These are phyloP conservation scores for Vigna reflexopilosa DNA, from an alignment of 306 rosid genomes.

Conservation along the genomic window DNA sequence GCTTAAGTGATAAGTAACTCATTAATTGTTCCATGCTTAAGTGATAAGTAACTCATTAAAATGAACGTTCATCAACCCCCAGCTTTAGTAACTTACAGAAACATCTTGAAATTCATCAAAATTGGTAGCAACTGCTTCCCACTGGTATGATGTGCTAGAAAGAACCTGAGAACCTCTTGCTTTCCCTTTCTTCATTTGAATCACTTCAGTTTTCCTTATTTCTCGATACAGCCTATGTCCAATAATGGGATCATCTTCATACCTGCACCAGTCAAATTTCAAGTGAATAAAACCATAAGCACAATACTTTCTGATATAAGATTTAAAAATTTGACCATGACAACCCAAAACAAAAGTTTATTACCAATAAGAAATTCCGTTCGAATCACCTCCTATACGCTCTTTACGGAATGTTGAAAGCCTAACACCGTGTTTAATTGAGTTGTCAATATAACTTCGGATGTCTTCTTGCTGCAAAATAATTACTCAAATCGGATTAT, in stretches of 20 bases:
- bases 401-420: slow-evolving; percentile 95
- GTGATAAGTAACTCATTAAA: neutral
- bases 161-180: slow-evolving; percentile 88
- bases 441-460: slow-evolving; percentile 85
- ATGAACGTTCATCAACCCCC: slow-evolving; percentile 33
- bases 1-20: neutral
- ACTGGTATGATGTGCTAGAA: slow-evolving; percentile 76
- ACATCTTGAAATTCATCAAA: slow-evolving; percentile 99
- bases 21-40: neutral
- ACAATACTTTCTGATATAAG: slow-evolving; percentile 25
- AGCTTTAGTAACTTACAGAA: slow-evolving; percentile 74
- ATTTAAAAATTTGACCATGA: slow-evolving; percentile 33
- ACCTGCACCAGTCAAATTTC: slow-evolving; percentile 71
- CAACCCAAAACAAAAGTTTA: slow-evolving; percentile 43
- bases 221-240: slow-evolving; percentile 96
- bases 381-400: slow-evolving; percentile 96
- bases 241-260: slow-evolving; percentile 88
- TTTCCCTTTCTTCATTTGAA: slow-evolving; percentile 77
- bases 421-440: slow-evolving; percentile 84
- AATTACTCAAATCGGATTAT: slow-evolving; percentile 47
- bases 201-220: slow-evolving; percentile 70
- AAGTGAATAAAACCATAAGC: slow-evolving; percentile 42
- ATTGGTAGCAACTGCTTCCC: slow-evolving; percentile 98
- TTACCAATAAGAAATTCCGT: slow-evolving; percentile 94
- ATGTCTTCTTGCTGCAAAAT: slow-evolving; percentile 98